phyloP scores from a whole-genome alignment of 345 rosid species.

The Gossypium herbaceum region DNA sequence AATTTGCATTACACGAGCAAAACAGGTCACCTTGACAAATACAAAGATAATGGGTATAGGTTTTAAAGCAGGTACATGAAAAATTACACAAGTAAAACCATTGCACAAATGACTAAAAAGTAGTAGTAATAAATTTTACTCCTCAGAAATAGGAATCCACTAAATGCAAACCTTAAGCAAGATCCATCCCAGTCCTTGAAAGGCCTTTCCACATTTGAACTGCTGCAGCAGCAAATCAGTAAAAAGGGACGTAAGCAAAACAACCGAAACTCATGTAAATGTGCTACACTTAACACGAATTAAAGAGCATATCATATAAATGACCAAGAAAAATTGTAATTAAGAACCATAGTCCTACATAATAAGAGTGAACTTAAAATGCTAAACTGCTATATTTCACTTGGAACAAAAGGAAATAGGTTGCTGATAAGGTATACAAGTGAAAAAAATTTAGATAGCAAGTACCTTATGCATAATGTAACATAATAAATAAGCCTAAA shows the following conservation, averaged over 20 bases:
- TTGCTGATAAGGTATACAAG: background rate
- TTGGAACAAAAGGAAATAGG: background rate
- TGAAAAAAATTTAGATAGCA: background rate
- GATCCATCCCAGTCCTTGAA: slow-evolving; percentile 29
- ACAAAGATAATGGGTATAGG: background rate
- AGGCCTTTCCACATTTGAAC: slow-evolving; percentile 34
- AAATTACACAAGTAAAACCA: background rate
- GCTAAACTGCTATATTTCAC: background rate
- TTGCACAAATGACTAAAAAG: background rate
- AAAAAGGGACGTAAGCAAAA: slow-evolving; percentile 7
- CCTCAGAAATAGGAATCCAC: background rate
- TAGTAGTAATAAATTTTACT: background rate
- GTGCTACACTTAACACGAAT: background rate
- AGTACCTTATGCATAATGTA: background rate
- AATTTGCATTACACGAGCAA: background rate
- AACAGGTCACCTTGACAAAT: background rate
- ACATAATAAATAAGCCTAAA: background rate
- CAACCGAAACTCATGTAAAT: background rate
- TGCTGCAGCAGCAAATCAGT: slow-evolving; percentile 39
- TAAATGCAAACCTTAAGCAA: slow-evolving; percentile 43
- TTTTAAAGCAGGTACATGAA: background rate
- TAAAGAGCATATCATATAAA: background rate
- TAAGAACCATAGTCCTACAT: background rate
- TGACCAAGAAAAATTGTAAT: background rate
- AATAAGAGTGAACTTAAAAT: background rate